A percentile compares a stretch with the other conserved stretches of the same genome.
Evolutionary conservation across 2,329 filamentous ascomycete species (phyloP).

Genomic region (Fusarium albidum): DNA sequence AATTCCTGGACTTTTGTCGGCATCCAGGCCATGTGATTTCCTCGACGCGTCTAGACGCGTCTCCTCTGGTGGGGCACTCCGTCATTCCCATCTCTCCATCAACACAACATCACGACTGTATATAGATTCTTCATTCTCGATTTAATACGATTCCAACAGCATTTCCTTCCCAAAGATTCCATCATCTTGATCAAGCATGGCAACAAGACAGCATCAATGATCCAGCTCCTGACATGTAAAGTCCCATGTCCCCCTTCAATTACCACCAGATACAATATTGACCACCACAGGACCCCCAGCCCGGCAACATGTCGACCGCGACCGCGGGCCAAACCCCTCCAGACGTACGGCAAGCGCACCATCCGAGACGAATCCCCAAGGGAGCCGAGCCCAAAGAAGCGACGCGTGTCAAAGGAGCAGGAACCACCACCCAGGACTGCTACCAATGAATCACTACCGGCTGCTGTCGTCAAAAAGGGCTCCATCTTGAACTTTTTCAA

Average conservation of each 20-base stretch:
- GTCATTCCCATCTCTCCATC: conserved; percentile 1
- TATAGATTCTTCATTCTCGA: not conserved
- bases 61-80: conserved; percentile 22
- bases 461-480: conserved; percentile 35
- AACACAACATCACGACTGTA: not conserved
- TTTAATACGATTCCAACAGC: too few relatives aligned
- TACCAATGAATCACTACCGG: not conserved
- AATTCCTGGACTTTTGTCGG: too few relatives aligned
- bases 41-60: conserved; percentile 28
- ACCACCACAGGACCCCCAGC: conserved; percentile 43
- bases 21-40: conserved; percentile 24
- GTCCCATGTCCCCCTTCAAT: rapidly evolving
- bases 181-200: conserved; percentile 13
- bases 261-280: not conserved
- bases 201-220: not conserved
- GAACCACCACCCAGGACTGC: not conserved
- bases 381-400: conserved; percentile 37
- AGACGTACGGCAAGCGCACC: conserved; percentile 51
- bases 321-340: conserved; percentile 46
- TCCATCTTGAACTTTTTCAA: conserved; percentile 55
- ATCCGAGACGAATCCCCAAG: conserved; percentile 36
- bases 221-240: conserved; percentile 6
- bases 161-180: too few relatives aligned
- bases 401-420: conserved; percentile 13
- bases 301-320: conserved; percentile 35